Base-by-base conservation (phyloP, 2,329 filamentous ascomycete genomes). In the Calonectria fujianensis region DNA sequence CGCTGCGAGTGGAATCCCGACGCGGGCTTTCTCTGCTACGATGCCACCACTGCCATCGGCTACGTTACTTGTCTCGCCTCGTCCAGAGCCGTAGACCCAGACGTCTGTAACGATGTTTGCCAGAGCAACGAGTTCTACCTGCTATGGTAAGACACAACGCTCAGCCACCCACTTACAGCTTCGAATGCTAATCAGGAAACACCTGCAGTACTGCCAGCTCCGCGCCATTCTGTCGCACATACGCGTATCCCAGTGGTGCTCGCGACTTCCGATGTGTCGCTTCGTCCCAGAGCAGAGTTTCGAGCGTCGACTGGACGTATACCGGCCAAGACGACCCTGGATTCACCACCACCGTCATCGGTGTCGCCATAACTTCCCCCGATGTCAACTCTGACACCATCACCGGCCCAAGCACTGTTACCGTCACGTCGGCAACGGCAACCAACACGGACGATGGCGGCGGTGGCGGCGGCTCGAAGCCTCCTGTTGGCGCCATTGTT, bases 121-220 rank as follows among this genome's bases (percentile, higher is more conserved):
- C n/a, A 54, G 29, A 75, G 73, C 48, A 75, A 75, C 61, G 63
- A 66, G 6, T 75, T 73, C 61, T 73, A 75, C 7, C 39, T 75
- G 10, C 13, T 54, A 20, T 75, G 73, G 73, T 75, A 16, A 67
- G 70, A 14, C 4, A 8, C 41, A 32, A 41, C 2, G 24, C 2
- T 24, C n/a, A 2, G 13, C 14, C 7, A 67, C 16, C 3, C 10
- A 16, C 51, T 14, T 51, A 2, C 10, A 24, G 14, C 32, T 1
- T 18, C 20, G 13, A 8, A 41, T 51, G 24, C 64, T 70, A 35
- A 70, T 16, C 9, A 45, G n/a, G 1, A 4, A 20, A 10, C 10
- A 29, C 27, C 18, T 16, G 29, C 37, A 75, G 73, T 20, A 75
- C 73, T 11, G 61, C 69, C 3, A 67, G 66, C n/a, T 61, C 69